Base-by-base conservation (phyloP, 371 early-diverging fungal species). In the Rhizopus sp. region DNA sequence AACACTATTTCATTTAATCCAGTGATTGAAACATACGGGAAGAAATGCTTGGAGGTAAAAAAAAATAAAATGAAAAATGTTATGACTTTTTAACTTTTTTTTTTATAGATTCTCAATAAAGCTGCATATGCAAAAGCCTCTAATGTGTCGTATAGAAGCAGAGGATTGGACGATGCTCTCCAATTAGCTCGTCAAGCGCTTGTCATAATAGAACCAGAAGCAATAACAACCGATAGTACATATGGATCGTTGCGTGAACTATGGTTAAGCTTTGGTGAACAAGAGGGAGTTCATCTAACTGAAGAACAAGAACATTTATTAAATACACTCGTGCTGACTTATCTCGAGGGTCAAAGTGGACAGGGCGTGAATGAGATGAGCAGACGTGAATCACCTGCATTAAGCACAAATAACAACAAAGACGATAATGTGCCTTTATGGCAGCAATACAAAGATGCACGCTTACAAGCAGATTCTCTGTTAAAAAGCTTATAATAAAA, bases 191-290 rank as follows among this genome's bases (percentile, higher is more conserved):
- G 73, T 7, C 57, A 66, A 30, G 77, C 77, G 9, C 80, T 72
- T 37, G 55, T 55, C 1, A 59, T 79, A 5, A 62, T 76, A 16
- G 73, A 68, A 6, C 73, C 70, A 9, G 71, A 72, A 23, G 55
- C 57, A 29, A 56, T 70, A 15, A 16, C 53, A 2, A 49, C 29
- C 5, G 77, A 74, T 38, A 34, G 47, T 2, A 46, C 65, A 2
- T 70, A 67, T 41, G 55, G 41, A 16, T 58, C 63, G 13, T 48
- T 79, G 48, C 59, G 72, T 4, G 63, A 71, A 8, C 50, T 51
- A 30, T 80, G 80, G 80, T 58, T 75, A 8, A 55, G 55, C 1
- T 73, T 70, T 56, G 60, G 71, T n/a, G 78, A 75, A 23, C 45
- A 63, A 15, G 40, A 44, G 42, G 60, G n/a, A 5, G 42, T 31